These are phyloP conservation scores for Plasmodium gallinaceum DNA, from an alignment of 169 alveolate species.

Conservation along the genomic window DNA sequence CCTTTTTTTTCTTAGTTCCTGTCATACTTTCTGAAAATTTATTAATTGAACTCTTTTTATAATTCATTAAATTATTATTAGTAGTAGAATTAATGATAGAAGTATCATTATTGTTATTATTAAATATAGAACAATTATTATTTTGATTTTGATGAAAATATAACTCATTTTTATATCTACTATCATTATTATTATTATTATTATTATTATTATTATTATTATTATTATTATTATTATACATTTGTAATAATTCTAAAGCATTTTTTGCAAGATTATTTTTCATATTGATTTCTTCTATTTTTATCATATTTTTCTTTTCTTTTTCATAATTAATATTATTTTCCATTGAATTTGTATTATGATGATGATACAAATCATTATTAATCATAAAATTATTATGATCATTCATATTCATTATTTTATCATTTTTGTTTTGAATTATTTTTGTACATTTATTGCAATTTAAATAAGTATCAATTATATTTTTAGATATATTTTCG, in stretches of 20 bases:
- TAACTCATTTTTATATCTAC: background rate
- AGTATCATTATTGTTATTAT: background rate
- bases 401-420: background rate
- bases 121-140: constrained; percentile 5
- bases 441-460: background rate
- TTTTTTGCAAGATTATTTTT: background rate
- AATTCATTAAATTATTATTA: constrained; percentile 1
- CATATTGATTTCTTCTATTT: background rate
- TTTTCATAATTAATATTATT: constrained; percentile 10
- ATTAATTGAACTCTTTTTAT: background rate
- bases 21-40: background rate
- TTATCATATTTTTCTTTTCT: background rate
- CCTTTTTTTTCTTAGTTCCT: constrained; percentile 30
- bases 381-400: background rate
- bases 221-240: constrained; percentile 5
- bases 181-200: background rate
- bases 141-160: constrained; percentile 12
- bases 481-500: background rate
- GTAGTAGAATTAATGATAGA: background rate
- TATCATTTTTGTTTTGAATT: background rate
- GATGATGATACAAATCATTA: background rate
- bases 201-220: too few relatives aligned
- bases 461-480: background rate
- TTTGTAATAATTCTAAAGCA: background rate
- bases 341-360: background rate